Base-by-base conservation (phyloP, 2,329 filamentous ascomycete species). In the Fusarium tuaranense region DNA sequence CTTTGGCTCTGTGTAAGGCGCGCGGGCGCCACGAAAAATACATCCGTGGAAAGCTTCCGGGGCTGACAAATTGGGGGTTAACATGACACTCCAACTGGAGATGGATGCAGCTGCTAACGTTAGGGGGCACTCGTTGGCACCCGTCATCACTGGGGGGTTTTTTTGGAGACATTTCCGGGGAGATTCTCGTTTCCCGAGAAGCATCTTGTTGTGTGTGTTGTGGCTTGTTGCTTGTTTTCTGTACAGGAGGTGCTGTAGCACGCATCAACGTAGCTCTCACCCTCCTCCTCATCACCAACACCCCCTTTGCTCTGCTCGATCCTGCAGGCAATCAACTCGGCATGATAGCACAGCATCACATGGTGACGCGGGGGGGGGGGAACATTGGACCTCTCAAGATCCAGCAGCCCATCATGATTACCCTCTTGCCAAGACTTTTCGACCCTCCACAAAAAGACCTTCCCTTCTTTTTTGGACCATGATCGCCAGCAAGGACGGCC, bases 1-100 rank as follows among this genome's bases (percentile, higher is more conserved):
- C 48, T 34, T 22, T 39, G 20, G 20, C 44, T 60, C 20, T 41
- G 57, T 60, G 67, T 25, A 38, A 60, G 58, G 18, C 46, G 74
- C 53, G 8, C 39, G 41, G 41, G 59, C 68, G 59, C 58, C 58
- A 61, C 58, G 18, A 46, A 39, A 39, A 51, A 38, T 32, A 39
- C 38, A 41, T 55, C 61, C 25, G 25, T 36, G 44, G 34, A 34
- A 65, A 58, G 34, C 48, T 38, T 44, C 18, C 32, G 39, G 25
- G 44, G 72, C 72, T 75, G 72, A 75, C 72, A 75, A 75, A 75
- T 75, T 70, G 32, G 53, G 10, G 53, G 16, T 36, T 66, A 68
- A 71, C 66, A 63, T 73, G 63, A 65, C 69, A 57, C 63, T 55
- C 57, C 41, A 74, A 67, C 34, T 57, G 71, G 71, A 66, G 65